Base-by-base conservation (phyloP, 495 filamentous ascomycete genomes). In the Acidomyces sp. region DNA sequence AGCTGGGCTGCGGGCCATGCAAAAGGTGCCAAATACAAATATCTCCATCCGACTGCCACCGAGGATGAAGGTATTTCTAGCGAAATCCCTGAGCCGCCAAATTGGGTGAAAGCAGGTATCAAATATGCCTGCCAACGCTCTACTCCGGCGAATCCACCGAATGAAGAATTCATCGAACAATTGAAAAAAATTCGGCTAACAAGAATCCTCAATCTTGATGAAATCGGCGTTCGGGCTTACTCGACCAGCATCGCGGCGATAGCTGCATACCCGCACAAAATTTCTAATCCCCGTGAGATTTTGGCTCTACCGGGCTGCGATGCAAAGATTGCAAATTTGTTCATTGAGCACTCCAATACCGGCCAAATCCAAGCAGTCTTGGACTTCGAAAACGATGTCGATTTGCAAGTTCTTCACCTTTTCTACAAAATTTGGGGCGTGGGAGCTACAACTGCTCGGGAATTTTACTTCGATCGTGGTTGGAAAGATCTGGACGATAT, bases 341-440 rank as follows among this genome's bases (percentile, higher is more conserved):
- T 80, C 59, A 60, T 77, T 15, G 82, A 94, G 54, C 95, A 74
- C 65, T 71, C 73, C 35, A 59, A 62, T 45, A 74, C 63, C 12
- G 77, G 75, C 2, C 61, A 55, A 17, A 56, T 93, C 22, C 42
- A 66, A 19, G 80, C 79, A 2, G 80, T 79, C 12, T 58, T 68
- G 4, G 68, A 79, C 0, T 63, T 82, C 13, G 72, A 84, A 40
- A 58, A 63, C 0, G 77, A 87, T 51, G 67, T 75, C 7, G 63
- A 65, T 11, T 67, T 93, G 38, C 62, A 64, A 6, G 67, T 74
- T 1, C 60, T 95, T 11, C 63, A 71, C 29, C 53, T 67, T 0
- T 93, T 97, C 60, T 76, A 80, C 52, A 63, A 76, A 1, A 90
- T 96, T 46, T 92, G 82, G 79, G 90, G 87, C 22, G 82, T 96